Percentiles rank a stretch among this genome's conserved stretches.
Evolutionary conservation across 768 basidiomycete species (phyloP).

Genomic region (Trametes punicea): DNA sequence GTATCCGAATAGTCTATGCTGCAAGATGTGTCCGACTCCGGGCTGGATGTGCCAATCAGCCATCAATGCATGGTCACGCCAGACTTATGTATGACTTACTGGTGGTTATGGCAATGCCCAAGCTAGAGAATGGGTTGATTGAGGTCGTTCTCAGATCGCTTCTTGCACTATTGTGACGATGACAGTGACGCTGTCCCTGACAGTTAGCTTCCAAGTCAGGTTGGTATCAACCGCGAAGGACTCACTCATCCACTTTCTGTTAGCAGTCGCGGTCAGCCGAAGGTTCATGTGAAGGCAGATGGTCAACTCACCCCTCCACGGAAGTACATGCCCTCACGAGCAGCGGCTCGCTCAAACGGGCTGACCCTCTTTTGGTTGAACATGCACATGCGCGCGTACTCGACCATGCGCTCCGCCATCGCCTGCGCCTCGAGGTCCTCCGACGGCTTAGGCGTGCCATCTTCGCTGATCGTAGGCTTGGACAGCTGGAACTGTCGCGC

Average conservation of each 20-base stretch:
- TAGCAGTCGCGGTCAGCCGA: neutral
- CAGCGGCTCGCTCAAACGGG: slow-evolving; percentile 73
- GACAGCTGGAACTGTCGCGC: slow-evolving; percentile 37
- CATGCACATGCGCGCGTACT: slow-evolving; percentile 72
- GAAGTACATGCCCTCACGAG: slow-evolving; percentile 60
- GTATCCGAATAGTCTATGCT: slow-evolving; percentile 2
- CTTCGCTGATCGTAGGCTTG: slow-evolving; percentile 8
- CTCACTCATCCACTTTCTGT: slow-evolving; percentile 83
- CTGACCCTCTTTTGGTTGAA: slow-evolving; percentile 56
- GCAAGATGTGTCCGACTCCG: neutral
- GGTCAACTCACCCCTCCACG: slow-evolving; percentile 66
- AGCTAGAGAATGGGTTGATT: neutral
- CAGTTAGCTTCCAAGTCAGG: too few relatives aligned
- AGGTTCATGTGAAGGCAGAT: neutral
- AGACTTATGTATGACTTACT: too few relatives aligned
- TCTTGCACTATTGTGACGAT: slow-evolving; percentile 68
- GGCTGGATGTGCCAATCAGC: too few relatives aligned
- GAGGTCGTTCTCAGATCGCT: slow-evolving; percentile 35
- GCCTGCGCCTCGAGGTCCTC: slow-evolving; percentile 63
- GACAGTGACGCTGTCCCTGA: slow-evolving; percentile 57
- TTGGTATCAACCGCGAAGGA: slow-evolving; percentile 8
- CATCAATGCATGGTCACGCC: too few relatives aligned
- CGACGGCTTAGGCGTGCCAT: slow-evolving; percentile 28
- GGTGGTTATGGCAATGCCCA: too few relatives aligned
- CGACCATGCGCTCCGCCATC: slow-evolving; percentile 71